Conservation (phyloP, 352 stramenopile species). For the Pythium oligandrum region DNA sequence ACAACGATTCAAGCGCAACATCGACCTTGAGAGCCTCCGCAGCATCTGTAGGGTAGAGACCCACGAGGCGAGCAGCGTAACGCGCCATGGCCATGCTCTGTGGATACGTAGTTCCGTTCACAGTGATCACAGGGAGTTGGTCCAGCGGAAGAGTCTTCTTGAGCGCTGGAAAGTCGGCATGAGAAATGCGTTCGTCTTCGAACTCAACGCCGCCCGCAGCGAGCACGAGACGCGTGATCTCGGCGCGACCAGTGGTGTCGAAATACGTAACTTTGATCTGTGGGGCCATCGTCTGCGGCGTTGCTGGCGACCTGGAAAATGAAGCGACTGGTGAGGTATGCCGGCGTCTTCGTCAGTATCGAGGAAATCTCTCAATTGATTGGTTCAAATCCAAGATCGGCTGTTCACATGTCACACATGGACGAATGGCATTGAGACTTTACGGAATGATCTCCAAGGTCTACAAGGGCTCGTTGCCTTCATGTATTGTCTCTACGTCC, state of each 20-base stretch:
- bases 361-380: neutral
- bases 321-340: no score
- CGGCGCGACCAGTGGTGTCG: slow-evolving; percentile 30
- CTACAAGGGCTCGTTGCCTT: no score
- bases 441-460: no score
- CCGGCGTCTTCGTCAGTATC: no score
- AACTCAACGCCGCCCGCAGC: slow-evolving; percentile 40
- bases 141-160: slow-evolving; percentile 42
- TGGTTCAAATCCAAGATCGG: neutral
- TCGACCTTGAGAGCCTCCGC: slow-evolving; percentile 37
- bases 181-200: slow-evolving; percentile 35
- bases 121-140: slow-evolving; percentile 43
- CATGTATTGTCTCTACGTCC: no score
- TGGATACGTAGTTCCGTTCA: slow-evolving; percentile 37
- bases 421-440: no score
- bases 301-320: no score
- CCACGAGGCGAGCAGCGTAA: slow-evolving; percentile 45
- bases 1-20: slow-evolving; percentile 32
- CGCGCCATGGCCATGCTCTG: slow-evolving; percentile 56
- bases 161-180: slow-evolving; percentile 20
- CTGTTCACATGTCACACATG: no score
- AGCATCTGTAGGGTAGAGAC: slow-evolving; percentile 40
- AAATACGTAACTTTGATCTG: slow-evolving; percentile 53
- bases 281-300: neutral
- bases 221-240: slow-evolving; percentile 47